Percentiles rank a stretch among this genome's conserved stretches.
Conservation (phyloP, 2,329 filamentous ascomycete species). For the Penicillium vulpinum region DNA sequence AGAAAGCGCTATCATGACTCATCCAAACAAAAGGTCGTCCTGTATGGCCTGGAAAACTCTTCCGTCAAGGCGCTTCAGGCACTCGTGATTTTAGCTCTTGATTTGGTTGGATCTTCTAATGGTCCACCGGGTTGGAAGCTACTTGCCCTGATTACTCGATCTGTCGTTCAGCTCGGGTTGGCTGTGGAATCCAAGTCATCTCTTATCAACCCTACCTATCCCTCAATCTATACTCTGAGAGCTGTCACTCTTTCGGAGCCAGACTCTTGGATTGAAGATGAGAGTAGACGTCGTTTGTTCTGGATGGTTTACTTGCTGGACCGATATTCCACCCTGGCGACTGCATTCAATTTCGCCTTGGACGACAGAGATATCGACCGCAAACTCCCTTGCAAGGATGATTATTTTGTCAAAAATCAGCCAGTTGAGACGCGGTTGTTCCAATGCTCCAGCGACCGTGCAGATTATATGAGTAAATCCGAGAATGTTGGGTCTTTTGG, state of each 20-base stretch:
- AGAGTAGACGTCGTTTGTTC: constrained; percentile 78
- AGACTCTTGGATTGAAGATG: constrained; percentile 84
- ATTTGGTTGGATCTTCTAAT: constrained; percentile 82
- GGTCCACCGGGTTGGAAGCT: constrained; percentile 92
- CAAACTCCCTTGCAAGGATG: constrained; percentile 80
- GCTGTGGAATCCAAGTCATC: constrained; percentile 80
- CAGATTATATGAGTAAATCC: constrained; percentile 67
- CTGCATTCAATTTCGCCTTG: constrained; percentile 86
- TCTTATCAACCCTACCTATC: constrained; percentile 73
- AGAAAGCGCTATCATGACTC: constrained; percentile 73
- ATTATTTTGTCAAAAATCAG: constrained; percentile 80
- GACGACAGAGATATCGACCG: constrained; percentile 89
- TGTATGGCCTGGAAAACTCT: constrained; percentile 86
- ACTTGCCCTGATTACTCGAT: constrained; percentile 82
- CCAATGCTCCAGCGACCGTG: constrained; percentile 51
- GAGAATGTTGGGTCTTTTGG: constrained; percentile 86
- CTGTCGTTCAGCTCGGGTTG: constrained; percentile 82
- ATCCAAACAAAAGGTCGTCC: constrained; percentile 80
- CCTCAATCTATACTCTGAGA: constrained; percentile 84
- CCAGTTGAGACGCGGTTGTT: constrained; percentile 86
- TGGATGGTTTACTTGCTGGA: constrained; percentile 95
- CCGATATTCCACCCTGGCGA: constrained; percentile 84
- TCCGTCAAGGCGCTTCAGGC: constrained; percentile 87
- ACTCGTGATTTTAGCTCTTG: constrained; percentile 79
- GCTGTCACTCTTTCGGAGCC: constrained; percentile 83